Evolutionary conservation across 2,329 filamentous ascomycete species (phyloP).

Genomic region (Fusarium domesticum): DNA sequence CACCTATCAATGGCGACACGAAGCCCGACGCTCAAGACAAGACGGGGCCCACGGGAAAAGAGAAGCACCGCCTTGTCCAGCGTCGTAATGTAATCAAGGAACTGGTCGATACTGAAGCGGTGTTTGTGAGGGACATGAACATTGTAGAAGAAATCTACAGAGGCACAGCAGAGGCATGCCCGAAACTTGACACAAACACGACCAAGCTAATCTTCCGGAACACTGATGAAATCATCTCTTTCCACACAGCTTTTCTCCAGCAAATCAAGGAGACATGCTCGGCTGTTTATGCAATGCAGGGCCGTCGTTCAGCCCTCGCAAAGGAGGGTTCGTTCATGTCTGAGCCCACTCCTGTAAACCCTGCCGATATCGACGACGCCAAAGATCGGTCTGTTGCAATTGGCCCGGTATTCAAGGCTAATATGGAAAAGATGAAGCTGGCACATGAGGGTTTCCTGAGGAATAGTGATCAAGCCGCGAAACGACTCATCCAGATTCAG

Average conservation of each 20-base stretch:
- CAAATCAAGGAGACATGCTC: conserved; percentile 76
- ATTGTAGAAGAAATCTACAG: conserved; percentile 98
- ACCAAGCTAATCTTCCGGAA: conserved; percentile 91
- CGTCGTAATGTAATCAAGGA: conserved; percentile 86
- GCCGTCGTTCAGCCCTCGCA: conserved; percentile 41
- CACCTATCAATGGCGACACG: conserved; percentile 38
- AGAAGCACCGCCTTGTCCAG: conserved; percentile 71
- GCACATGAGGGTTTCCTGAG: conserved; percentile 62
- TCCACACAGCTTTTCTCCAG: conserved; percentile 76
- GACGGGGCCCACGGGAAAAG: conserved; percentile 47
- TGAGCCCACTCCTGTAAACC: conserved; percentile 38
- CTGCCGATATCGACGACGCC: conserved; percentile 46
- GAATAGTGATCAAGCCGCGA: conserved; percentile 61
- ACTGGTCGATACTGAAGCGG: conserved; percentile 86
- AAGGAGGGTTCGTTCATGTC: conserved; percentile 43
- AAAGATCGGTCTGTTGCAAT: conserved; percentile 53
- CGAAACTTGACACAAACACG: conserved; percentile 76
- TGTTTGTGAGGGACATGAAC: conserved; percentile 92
- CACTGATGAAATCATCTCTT: conserved; percentile 82
- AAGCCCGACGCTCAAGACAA: conserved; percentile 37
- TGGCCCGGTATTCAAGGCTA: conserved; percentile 52
- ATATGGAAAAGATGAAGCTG: conserved; percentile 59
- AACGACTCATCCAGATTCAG: conserved; percentile 60
- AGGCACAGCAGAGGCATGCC: conserved; percentile 79
- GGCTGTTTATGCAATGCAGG: conserved; percentile 71